phyloP scores from a whole-genome alignment of 1,139 yeast species.

The Yarrowia galli region DNA sequence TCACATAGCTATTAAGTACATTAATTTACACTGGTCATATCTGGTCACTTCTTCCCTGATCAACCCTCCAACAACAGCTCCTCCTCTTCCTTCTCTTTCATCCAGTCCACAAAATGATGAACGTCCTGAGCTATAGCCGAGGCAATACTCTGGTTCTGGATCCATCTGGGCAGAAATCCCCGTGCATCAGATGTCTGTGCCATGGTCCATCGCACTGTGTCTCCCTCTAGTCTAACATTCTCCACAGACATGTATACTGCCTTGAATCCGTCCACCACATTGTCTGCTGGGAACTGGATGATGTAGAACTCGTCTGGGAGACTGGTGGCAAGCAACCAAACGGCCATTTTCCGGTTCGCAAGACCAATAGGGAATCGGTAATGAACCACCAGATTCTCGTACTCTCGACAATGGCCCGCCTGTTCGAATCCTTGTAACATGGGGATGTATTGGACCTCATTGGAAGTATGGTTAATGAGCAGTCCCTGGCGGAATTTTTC shows the following conservation, averaged over 20 bases:
- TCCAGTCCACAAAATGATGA: conserved; percentile 66
- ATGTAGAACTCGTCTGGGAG: conserved; percentile 42
- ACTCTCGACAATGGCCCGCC: conserved; percentile 44
- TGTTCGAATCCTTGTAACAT: conserved; percentile 50
- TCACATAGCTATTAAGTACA: no score
- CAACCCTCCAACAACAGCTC: conserved; percentile 27
- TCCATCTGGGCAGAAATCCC: conserved; percentile 69
- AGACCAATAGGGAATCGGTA: conserved; percentile 62
- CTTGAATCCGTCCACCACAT: conserved; percentile 54
- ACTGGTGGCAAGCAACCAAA: conserved; percentile 59
- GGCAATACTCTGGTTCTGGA: conserved; percentile 63
- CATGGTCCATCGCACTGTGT: conserved; percentile 66
- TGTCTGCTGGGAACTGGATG: conserved; percentile 46
- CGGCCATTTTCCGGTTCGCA: conserved; percentile 62
- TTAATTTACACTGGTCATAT: no score
- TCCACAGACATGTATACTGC: conserved; percentile 71
- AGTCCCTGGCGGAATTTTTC: conserved; percentile 48
- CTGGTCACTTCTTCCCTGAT: not conserved
- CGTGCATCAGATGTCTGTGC: conserved; percentile 69
- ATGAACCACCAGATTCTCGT: conserved; percentile 50
- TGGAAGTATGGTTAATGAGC: conserved; percentile 51
- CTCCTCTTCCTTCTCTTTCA: conserved; percentile 41
- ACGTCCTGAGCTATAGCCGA: conserved; percentile 71
- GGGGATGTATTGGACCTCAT: conserved; percentile 53
- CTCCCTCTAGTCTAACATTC: conserved; percentile 54